Conservation (phyloP, 345 rosid genomes). For the Crucihimalaya himalaica region DNA sequence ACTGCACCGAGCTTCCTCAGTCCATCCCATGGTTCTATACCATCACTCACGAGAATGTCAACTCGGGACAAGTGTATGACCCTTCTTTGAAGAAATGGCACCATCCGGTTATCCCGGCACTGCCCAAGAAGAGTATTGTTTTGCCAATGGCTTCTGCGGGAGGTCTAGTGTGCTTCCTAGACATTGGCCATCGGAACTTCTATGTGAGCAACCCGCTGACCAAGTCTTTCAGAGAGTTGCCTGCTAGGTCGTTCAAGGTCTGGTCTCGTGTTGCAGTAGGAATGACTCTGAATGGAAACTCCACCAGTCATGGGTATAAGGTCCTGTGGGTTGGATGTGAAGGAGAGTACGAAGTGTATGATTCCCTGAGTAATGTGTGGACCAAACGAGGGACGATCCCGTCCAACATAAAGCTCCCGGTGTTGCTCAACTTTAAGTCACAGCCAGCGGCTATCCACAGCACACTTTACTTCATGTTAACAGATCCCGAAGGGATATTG, state of each 20-base stretch:
- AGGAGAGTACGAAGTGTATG: conserved; percentile 92
- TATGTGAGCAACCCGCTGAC: conserved; percentile 91
- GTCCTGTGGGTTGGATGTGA: conserved; percentile 90
- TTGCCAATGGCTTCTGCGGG: conserved; percentile 96
- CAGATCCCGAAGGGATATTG: conserved; percentile 90
- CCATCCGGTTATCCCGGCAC: conserved; percentile 66
- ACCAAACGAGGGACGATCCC: conserved; percentile 80
- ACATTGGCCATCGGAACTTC: conserved; percentile 85
- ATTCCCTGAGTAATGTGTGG: conserved; percentile 75
- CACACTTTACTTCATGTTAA: conserved; percentile 84
- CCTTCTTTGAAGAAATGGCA: conserved; percentile 86
- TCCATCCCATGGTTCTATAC: conserved; percentile 86
- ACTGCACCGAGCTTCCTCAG: conserved; percentile 60
- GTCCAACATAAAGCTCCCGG: conserved; percentile 65
- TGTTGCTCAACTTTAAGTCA: conserved; percentile 82
- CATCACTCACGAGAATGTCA: conserved; percentile 81
- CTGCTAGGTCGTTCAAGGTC: conserved; percentile 82
- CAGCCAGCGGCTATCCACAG: conserved; percentile 71
- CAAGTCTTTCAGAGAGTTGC: conserved; percentile 78
- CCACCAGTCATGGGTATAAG: conserved; percentile 68
- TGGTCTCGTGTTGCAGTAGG: conserved; percentile 96
- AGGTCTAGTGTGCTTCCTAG: conserved; percentile 94
- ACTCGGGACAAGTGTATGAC: conserved; percentile 87
- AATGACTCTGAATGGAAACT: conserved; percentile 68
- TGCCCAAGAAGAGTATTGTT: conserved; percentile 69